Conservation (phyloP, 2,329 filamentous ascomycete genomes). For the Rutstroemia sp. region DNA sequence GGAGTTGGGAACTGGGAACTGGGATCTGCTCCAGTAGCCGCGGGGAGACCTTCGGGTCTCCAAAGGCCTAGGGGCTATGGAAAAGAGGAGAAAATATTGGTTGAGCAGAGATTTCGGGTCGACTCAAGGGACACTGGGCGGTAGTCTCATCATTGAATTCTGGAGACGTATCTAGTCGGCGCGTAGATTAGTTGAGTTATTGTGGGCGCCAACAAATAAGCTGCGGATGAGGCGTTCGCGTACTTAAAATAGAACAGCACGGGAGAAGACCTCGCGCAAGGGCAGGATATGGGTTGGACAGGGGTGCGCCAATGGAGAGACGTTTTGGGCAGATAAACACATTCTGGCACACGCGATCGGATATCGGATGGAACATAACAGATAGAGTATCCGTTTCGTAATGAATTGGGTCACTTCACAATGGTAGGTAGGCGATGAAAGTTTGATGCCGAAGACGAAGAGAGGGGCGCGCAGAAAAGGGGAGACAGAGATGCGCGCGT, state of each 20-base stretch:
- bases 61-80: slow-evolving; percentile 3
- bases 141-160: slow-evolving; percentile 8
- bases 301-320: neutral
- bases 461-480: neutral
- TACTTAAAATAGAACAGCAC: slow-evolving; percentile 8
- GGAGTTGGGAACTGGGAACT: neutral
- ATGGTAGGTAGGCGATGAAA: slow-evolving; percentile 4
- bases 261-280: slow-evolving; percentile 1
- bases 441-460: neutral
- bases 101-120: neutral
- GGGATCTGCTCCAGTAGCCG: slow-evolving; percentile 6
- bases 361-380: slow-evolving; percentile 7
- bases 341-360: neutral
- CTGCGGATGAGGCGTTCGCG: slow-evolving; percentile 9
- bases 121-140: slow-evolving; percentile 7
- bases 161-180: slow-evolving; percentile 8
- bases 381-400: neutral
- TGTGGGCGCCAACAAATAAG: slow-evolving; percentile 9
- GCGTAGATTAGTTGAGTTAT: slow-evolving; percentile 1
- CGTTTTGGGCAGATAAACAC: neutral
- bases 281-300: neutral
- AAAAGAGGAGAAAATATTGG: slow-evolving; percentile 4
- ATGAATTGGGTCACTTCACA: slow-evolving; percentile 1
- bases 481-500: slow-evolving; percentile 1
- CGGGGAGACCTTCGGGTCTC: neutral